Base-by-base conservation (phyloP, 139 green algal genomes). In the Edaphochlamys debaryana region DNA sequence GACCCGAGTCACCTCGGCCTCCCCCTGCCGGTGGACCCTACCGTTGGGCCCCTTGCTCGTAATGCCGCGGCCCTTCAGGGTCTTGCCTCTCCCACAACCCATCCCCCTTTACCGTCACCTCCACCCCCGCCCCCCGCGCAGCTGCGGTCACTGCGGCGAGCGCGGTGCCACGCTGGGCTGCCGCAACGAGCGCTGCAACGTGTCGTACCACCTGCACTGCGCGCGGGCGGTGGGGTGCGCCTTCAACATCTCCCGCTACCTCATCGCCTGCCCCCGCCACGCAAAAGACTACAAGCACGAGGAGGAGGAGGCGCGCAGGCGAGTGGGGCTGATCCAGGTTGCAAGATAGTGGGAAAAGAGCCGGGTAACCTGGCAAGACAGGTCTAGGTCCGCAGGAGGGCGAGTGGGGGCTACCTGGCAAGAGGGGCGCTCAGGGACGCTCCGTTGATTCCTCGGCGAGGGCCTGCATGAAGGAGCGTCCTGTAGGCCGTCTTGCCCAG, bases 121-220 rank as follows among this genome's bases (percentile, higher is more conserved):
- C 17, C 56, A 17, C 20, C 20, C 13, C 9, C 13, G 56, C 56
- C 56, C 64, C 64, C n/a, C 30, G 2, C 69, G 29, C 71, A 74
- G 71, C 25, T 81, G 69, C 70, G 48, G 72, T 6, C 34, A 32
- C 63, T 97, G 94, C 87, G 81, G 84, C 37, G 54, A 85, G 41
- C 91, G 89, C 37, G 95, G 95, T 34, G 95, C 94, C 66, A 95
- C 95, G 0, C 68, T 96, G 52, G 95, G 95, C 37, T 98, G 95
- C 87, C 87, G 92, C 60, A 80, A 93, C 48, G 70, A 81, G 34
- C 89, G 69, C 69, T 98, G 95, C 89, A 67, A 74, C 50, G 70
- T 56, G 40, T 91, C 69, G 82, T 96, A 93, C 89, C 95, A 98
- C 88, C 74, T 98, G 56, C 79, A 74, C 42, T 98, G 95, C 72